These are phyloP conservation scores for Fusarium coicis DNA, from an alignment of 2,329 filamentous ascomycete genomes.

Conservation along the genomic window DNA sequence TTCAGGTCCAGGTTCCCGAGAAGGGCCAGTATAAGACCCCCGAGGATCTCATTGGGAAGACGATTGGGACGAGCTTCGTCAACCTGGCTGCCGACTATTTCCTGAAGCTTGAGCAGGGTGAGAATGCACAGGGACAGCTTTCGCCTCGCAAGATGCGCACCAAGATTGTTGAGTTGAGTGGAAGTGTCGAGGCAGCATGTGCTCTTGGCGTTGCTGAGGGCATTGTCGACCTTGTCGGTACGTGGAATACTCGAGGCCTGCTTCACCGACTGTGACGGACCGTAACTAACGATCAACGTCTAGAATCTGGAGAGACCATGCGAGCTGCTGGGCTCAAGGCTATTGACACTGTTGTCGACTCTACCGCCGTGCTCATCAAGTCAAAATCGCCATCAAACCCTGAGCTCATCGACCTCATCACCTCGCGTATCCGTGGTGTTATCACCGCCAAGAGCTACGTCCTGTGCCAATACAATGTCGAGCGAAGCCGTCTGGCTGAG, in stretches of 20 bases:
- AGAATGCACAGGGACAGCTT: conserved; percentile 51
- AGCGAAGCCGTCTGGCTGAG: conserved; percentile 71
- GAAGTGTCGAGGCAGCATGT: conserved; percentile 97
- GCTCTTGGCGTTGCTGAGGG: conserved; percentile 95
- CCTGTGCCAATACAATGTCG: conserved; percentile 95
- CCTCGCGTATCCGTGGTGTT: conserved; percentile 88
- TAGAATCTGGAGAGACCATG: conserved; percentile 99
- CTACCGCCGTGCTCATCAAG: conserved; percentile 90
- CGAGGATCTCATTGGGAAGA: conserved; percentile 87
- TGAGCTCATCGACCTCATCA: conserved; percentile 84
- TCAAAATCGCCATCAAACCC: conserved; percentile 85
- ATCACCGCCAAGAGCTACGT: conserved; percentile 96
- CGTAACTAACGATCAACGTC: conserved; percentile 21
- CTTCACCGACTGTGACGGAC: not conserved
- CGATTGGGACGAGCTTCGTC: conserved; percentile 95
- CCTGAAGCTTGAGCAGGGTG: conserved; percentile 73
- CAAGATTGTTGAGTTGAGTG: conserved; percentile 92
- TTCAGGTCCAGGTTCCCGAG: conserved; percentile 96
- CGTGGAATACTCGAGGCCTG: conserved; percentile 53
- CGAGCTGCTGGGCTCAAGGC: conserved; percentile 91
- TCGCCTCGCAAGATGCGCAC: conserved; percentile 73
- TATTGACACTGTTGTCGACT: conserved; percentile 92
- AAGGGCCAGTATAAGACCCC: conserved; percentile 78
- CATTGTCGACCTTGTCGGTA: conserved; percentile 96
- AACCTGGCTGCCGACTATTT: conserved; percentile 87